Conservation (phyloP, 192 early-diverging fungal species). For the Glomus cerebriforme region DNA sequence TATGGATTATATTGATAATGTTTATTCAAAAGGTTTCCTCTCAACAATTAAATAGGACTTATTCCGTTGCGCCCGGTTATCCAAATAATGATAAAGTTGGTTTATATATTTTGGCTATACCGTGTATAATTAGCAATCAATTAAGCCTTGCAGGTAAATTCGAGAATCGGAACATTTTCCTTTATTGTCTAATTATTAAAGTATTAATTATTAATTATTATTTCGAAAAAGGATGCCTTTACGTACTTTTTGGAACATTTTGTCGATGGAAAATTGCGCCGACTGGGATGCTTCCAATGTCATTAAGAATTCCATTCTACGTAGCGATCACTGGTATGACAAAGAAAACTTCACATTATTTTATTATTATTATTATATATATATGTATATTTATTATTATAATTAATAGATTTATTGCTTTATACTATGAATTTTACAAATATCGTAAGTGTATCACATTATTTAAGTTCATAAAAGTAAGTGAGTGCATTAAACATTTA, state of each 20-base stretch:
- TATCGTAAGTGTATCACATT: not conserved
- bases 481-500: not conserved
- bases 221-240: not conserved
- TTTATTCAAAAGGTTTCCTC: not conserved
- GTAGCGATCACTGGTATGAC: not conserved
- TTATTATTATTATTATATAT: too few relatives aligned
- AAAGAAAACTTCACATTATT: too few relatives aligned
- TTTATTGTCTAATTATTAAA: too few relatives aligned
- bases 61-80: not conserved
- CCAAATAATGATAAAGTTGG: too few relatives aligned
- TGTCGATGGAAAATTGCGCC: not conserved
- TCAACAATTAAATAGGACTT: not conserved
- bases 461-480: not conserved
- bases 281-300: too few relatives aligned
- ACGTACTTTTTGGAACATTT: not conserved
- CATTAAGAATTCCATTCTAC: not conserved
- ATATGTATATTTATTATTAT: not conserved
- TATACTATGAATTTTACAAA: not conserved
- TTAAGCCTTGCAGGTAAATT: not conserved
- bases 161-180: not conserved
- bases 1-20: too few relatives aligned
- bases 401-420: not conserved
- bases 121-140: not conserved
- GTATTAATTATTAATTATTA: not conserved
- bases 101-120: not conserved